Conservation (phyloP, 768 basidiomycete species). For the Lentinula sp. region DNA sequence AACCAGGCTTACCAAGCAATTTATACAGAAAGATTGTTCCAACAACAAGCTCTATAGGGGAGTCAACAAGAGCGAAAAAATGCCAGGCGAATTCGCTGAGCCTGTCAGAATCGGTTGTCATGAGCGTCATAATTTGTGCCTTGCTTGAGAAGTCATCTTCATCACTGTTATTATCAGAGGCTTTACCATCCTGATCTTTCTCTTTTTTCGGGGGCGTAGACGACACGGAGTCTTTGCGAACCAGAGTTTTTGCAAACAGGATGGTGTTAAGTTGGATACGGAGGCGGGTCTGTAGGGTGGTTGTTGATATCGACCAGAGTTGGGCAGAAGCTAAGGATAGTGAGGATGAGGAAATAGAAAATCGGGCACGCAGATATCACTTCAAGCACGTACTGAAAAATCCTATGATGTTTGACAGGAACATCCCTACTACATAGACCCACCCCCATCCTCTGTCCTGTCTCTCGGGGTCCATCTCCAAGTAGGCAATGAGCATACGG, state of each 20-base stretch:
- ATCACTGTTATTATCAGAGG: constrained; percentile 27
- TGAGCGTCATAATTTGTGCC: constrained; percentile 87
- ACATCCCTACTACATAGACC: constrained; percentile 51
- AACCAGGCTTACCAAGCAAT: constrained; percentile 49
- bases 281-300: constrained; percentile 62
- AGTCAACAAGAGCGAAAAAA: constrained; percentile 68
- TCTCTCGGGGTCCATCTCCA: constrained; percentile 48
- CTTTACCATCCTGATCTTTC: constrained; percentile 11
- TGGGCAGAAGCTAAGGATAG: constrained; percentile 50
- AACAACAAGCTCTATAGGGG: constrained; percentile 72
- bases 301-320: constrained; percentile 65
- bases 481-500: constrained; percentile 41
- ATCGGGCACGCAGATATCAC: background rate
- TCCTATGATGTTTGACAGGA: constrained; percentile 34
- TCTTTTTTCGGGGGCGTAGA: constrained; percentile 28
- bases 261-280: constrained; percentile 78
- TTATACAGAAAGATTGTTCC: constrained; percentile 73
- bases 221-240: constrained; percentile 77
- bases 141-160: constrained; percentile 62
- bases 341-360: background rate
- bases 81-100: constrained; percentile 84
- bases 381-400: constrained; percentile 31
- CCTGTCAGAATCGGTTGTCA: constrained; percentile 92
- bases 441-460: constrained; percentile 52
- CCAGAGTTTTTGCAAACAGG: constrained; percentile 79